Conservation (phyloP, 352 stramenopile genomes). For the Phytophthora syringae region DNA sequence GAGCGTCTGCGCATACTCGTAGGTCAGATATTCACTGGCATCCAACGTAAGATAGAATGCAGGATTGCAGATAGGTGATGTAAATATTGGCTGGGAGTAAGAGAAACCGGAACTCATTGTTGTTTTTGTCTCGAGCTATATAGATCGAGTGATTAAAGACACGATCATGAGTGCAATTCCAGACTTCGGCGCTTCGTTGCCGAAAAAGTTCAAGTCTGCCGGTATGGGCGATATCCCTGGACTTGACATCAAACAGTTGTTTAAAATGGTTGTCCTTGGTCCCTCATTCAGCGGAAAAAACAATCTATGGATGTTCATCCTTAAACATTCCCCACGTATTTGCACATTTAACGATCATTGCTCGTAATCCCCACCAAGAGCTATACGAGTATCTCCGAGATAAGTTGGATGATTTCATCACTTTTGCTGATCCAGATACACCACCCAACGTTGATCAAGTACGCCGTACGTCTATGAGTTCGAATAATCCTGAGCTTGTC, state of each 20-base stretch:
- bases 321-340: constrained; percentile 7
- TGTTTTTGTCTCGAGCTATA: constrained; percentile 28
- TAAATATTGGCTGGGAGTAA: constrained; percentile 19
- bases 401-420: constrained; percentile 25
- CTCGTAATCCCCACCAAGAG: constrained; percentile 27
- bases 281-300: constrained; percentile 21
- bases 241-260: constrained; percentile 25
- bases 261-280: constrained; percentile 24
- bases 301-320: not conserved
- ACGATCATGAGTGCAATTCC: constrained; percentile 20
- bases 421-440: constrained; percentile 13
- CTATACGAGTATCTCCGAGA: constrained; percentile 31
- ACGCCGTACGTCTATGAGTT: constrained; percentile 5
- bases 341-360: constrained; percentile 21
- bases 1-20: constrained; percentile 23
- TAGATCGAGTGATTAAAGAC: constrained; percentile 10
- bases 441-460: constrained; percentile 14
- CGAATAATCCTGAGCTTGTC: constrained; percentile 23
- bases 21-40: constrained; percentile 9
- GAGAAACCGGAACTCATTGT: constrained; percentile 25
- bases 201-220: constrained; percentile 21
- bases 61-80: constrained; percentile 23
- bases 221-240: constrained; percentile 12
- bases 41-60: constrained; percentile 21
- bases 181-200: constrained; percentile 9